phyloP scores from a whole-genome alignment of 441 rosid species.

The Populus hybrid region DNA sequence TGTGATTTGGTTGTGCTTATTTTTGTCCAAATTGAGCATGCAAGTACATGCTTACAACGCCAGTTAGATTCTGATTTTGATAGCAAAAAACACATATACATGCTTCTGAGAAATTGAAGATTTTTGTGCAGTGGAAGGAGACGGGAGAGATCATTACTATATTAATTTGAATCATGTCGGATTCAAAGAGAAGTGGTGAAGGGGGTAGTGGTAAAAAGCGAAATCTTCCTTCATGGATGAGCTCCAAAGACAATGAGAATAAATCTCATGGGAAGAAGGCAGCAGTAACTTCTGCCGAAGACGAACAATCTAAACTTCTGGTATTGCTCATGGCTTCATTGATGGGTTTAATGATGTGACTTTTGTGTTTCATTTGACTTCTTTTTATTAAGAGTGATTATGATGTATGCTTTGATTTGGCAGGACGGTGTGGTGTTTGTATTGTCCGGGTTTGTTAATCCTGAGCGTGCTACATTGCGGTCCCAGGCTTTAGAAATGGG shows the following conservation, averaged over 20 bases:
- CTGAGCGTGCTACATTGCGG: constrained; percentile 77
- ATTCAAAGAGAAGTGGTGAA: constrained; percentile 30
- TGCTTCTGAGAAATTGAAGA: background rate
- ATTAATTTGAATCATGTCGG: constrained; percentile 27
- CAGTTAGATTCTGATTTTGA: too few relatives aligned
- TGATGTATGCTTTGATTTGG: constrained; percentile 13
- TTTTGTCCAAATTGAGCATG: background rate
- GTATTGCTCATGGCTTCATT: constrained; percentile 26
- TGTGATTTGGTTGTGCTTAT: background rate
- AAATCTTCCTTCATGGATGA: constrained; percentile 90
- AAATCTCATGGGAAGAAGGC: background rate
- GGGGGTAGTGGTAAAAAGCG: constrained; percentile 40
- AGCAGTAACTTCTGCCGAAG: background rate
- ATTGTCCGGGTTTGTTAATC: constrained; percentile 88
- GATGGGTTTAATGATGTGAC: background rate
- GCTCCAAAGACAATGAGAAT: constrained; percentile 31
- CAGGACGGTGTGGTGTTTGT: constrained; percentile 92
- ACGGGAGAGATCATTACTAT: background rate
- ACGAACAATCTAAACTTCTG: constrained; percentile 54
- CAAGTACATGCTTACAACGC: too few relatives aligned
- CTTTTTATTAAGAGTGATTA: constrained; percentile 7
- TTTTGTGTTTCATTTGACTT: constrained; percentile 2
- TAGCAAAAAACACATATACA: too few relatives aligned
- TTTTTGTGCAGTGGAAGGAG: background rate
- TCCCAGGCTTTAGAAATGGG: constrained; percentile 90